Evolutionary conservation across 257 asterid species (phyloP).

Genomic region (Solanum lignicaule): DNA sequence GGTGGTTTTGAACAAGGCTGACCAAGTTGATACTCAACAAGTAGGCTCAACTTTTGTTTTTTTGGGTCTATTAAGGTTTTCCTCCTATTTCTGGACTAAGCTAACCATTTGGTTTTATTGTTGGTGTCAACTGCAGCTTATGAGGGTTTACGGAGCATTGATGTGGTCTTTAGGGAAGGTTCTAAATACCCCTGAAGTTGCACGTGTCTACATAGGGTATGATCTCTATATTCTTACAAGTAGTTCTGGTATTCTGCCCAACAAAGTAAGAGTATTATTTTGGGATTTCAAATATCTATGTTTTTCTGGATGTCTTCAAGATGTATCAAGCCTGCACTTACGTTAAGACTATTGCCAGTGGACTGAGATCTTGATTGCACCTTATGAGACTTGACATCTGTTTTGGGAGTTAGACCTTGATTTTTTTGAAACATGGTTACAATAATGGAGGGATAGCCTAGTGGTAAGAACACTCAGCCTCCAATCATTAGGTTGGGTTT

Average conservation of each 20-base stretch:
- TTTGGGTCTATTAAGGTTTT: neutral
- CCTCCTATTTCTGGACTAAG: neutral
- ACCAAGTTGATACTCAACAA: conserved; percentile 53
- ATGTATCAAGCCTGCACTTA: neutral
- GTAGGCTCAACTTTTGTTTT: conserved; percentile 6
- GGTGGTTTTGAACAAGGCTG: conserved; percentile 67
- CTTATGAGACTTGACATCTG: neutral
- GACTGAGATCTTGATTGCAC: neutral
- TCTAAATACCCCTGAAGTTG: conserved; percentile 89
- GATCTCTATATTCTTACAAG: neutral
- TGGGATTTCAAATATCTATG: neutral
- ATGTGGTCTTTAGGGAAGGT: conserved; percentile 99
- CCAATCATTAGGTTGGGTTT: neutral
- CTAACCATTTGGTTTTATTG: neutral
- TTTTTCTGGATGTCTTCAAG: neutral
- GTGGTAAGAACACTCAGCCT: neutral
- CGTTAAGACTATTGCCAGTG: neutral
- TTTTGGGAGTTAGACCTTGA: neutral
- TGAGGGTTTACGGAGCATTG: conserved; percentile 96
- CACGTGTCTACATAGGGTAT: conserved; percentile 94
- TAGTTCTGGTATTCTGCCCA: neutral
- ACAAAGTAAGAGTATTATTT: neutral
- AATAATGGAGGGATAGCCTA: neutral
- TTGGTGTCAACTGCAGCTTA: conserved; percentile 46
- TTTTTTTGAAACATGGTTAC: neutral